These are phyloP conservation scores for Candida xyloterini DNA, from an alignment of 805 yeast species.

Conservation along the genomic window DNA sequence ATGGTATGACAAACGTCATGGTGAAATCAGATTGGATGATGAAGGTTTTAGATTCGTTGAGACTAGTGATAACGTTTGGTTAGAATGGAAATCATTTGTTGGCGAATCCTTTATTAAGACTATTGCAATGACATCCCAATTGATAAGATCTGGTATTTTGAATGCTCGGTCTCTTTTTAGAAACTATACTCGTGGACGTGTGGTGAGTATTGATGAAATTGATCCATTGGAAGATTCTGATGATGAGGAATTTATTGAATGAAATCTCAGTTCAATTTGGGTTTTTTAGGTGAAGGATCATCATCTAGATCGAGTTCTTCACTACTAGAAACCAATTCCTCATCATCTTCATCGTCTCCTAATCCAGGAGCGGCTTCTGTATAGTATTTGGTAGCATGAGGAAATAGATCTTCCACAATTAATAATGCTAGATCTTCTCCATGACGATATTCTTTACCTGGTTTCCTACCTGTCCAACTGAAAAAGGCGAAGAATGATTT, in stretches of 20 bases:
- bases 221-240: background rate
- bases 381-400: slow-evolving; percentile 80
- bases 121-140: slow-evolving; percentile 31
- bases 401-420: slow-evolving; percentile 76
- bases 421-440: slow-evolving; percentile 77
- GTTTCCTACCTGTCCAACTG: slow-evolving; percentile 74
- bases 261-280: slow-evolving; percentile 1
- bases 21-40: slow-evolving; percentile 77
- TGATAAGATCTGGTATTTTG: slow-evolving; percentile 5
- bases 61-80: slow-evolving; percentile 22
- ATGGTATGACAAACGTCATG: slow-evolving; percentile 47
- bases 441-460: slow-evolving; percentile 71
- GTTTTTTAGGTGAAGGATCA: slow-evolving; percentile 9
- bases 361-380: slow-evolving; percentile 67
- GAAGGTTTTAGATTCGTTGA: slow-evolving; percentile 37
- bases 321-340: slow-evolving; percentile 36
- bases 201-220: background rate
- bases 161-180: slow-evolving; percentile 5
- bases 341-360: slow-evolving; percentile 53
- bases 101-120: slow-evolving; percentile 31
- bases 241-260: slow-evolving; percentile 8
- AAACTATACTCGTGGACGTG: background rate
- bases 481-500: slow-evolving; percentile 87
- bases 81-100: slow-evolving; percentile 15
- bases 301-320: slow-evolving; percentile 45